These are phyloP conservation scores for Citrus mangshanensis DNA, from an alignment of 345 rosid genomes.

Conservation along the genomic window DNA sequence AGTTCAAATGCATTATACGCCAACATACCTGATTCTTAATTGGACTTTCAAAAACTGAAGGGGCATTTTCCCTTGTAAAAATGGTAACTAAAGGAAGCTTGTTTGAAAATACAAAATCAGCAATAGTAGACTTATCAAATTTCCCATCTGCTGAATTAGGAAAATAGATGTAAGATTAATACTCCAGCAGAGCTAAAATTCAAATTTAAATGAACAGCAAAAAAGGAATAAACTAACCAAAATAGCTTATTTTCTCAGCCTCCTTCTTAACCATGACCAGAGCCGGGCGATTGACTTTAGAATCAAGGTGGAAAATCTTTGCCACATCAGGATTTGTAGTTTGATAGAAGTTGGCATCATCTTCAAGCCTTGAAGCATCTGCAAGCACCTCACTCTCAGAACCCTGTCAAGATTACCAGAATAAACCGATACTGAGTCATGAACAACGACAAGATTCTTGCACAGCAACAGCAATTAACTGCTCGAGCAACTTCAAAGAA, in stretches of 20 bases:
- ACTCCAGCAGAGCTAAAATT: neutral
- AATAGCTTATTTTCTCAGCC: conserved; percentile 75
- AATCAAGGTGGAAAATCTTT: conserved; percentile 82
- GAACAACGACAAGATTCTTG: neutral
- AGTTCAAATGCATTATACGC: neutral
- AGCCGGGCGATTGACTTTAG: conserved; percentile 76
- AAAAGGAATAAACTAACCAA: conserved; percentile 49
- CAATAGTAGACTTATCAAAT: conserved; percentile 69
- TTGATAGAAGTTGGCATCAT: conserved; percentile 88
- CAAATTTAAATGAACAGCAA: conserved; percentile 11
- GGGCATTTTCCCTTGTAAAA: conserved; percentile 78
- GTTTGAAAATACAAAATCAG: conserved; percentile 68
- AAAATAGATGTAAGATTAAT: conserved; percentile 5
- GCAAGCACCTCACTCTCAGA: conserved; percentile 75
- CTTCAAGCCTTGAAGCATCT: conserved; percentile 88
- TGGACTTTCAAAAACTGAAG: conserved; percentile 75
- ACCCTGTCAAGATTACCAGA: conserved; percentile 43
- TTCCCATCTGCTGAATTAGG: conserved; percentile 64
- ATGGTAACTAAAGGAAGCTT: conserved; percentile 85
- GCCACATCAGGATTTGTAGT: conserved; percentile 88
- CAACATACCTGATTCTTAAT: conserved; percentile 78
- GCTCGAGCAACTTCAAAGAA: neutral
- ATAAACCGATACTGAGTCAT: neutral
- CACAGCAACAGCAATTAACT: neutral
- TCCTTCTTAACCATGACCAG: conserved; percentile 76